Base-by-base conservation (phyloP, 1,284 basidiomycete genomes). In the Ceratobasidium sp. region DNA sequence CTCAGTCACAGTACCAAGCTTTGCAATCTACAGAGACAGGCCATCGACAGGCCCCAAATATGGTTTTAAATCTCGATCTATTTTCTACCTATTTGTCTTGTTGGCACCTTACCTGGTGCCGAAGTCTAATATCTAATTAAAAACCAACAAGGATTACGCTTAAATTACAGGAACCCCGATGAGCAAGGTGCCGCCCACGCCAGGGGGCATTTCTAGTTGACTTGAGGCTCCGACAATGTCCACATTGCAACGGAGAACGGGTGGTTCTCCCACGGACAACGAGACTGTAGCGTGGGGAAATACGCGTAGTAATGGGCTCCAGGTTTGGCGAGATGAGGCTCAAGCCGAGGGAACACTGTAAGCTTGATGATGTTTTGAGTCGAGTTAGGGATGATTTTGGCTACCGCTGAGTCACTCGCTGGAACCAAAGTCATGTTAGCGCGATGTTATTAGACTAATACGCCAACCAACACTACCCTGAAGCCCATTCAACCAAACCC, bases 181-280 rank as follows among this genome's bases (percentile, higher is more conserved):
- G n/a, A n/a, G n/a, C n/a, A n/a, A n/a, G n/a, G n/a, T n/a, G n/a
- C n/a, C n/a, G n/a, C n/a, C n/a, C n/a, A n/a, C n/a, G n/a, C n/a
- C n/a, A n/a, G n/a, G n/a, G n/a, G n/a, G n/a, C n/a, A n/a, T n/a
- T n/a, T n/a, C n/a, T n/a, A n/a, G n/a, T n/a, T n/a, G n/a, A n/a
- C n/a, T n/a, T n/a, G n/a, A n/a, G n/a, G n/a, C n/a, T 51, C 61
- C 11, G 60, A 49, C 7, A 54, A n/a, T 31, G 35, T 11, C 73
- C 73, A 75, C 20, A 33, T 65, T 47, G 61, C 61, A 20, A 75
- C 51, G 13, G 61, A 75, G 35, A 75, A 75, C 2, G 73, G 73
- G 39, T 75, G 73, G 23, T 75, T 75, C 51, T 75, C 73, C 73
- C 73, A 75, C 15, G 73, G 73, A 4, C 61, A 39, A 45, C 61